Percentiles rank a stretch among this genome's conserved stretches.
Conservation (phyloP, 306 rosid genomes). For the Medicago truncatula region MtrunA17r5.0-ANR NC_053044.1:52743501-52744000, state of each 20-base stretch:
- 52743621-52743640: slow-evolving; percentile 85
- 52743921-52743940: slow-evolving; percentile 88
- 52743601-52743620: slow-evolving; percentile 65
- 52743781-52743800: slow-evolving; percentile 7
- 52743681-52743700: slow-evolving; percentile 79
- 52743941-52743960: slow-evolving; percentile 85
- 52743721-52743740: slow-evolving; percentile 95
- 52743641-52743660: slow-evolving; percentile 86
- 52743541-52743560: slow-evolving; percentile 81
- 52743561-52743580: slow-evolving; percentile 81
- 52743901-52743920: slow-evolving; percentile 74
- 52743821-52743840: slow-evolving; percentile 76
- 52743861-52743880: slow-evolving; percentile 80
- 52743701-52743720: slow-evolving; percentile 79
- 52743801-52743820: neutral
- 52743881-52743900: slow-evolving; percentile 95
- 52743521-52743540: slow-evolving; percentile 85
- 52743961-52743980: slow-evolving; percentile 79
- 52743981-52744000: slow-evolving; percentile 47
- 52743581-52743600: slow-evolving; percentile 87
- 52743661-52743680: slow-evolving; percentile 84
- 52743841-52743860: slow-evolving; percentile 71
- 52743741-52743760: slow-evolving; percentile 69
- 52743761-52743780: slow-evolving; percentile 13
- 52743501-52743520: slow-evolving; percentile 61